phyloP scores from a whole-genome alignment of 495 filamentous ascomycete species.

The Penicillium nucicola region DNA sequence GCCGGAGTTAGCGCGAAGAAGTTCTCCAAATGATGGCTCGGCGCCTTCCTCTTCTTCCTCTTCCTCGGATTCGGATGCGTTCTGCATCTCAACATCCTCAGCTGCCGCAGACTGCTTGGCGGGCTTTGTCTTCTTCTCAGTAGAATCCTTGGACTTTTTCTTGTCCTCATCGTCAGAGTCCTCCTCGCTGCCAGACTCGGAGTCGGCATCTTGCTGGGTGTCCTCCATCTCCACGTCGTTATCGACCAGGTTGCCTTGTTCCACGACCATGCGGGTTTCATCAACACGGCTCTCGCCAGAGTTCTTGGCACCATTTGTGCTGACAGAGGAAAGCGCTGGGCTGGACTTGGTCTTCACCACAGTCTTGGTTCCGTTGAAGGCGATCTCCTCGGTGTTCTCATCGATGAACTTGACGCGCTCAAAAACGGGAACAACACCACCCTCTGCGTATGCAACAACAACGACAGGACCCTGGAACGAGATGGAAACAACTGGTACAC shows the following conservation, averaged over 20 bases:
- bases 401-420: slow-evolving; percentile 52
- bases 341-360: slow-evolving; percentile 45
- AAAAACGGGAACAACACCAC: slow-evolving; percentile 54
- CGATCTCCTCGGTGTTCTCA: slow-evolving; percentile 43
- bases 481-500: slow-evolving; percentile 45
- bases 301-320: slow-evolving; percentile 59
- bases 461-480: slow-evolving; percentile 49
- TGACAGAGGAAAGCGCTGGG: slow-evolving; percentile 37
- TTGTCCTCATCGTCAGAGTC: slow-evolving; percentile 44
- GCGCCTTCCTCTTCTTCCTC: slow-evolving; percentile 46
- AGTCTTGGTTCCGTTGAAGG: slow-evolving; percentile 44
- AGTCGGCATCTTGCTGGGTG: slow-evolving; percentile 32
- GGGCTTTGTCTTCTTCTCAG: slow-evolving; percentile 32
- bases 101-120: slow-evolving; percentile 28
- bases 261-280: slow-evolving; percentile 70
- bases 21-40: slow-evolving; percentile 84
- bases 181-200: slow-evolving; percentile 34
- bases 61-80: slow-evolving; percentile 32
- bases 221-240: slow-evolving; percentile 54
- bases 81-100: slow-evolving; percentile 44
- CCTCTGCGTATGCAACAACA: slow-evolving; percentile 52
- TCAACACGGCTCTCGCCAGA: slow-evolving; percentile 62
- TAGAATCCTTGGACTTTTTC: slow-evolving; percentile 24
- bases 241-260: slow-evolving; percentile 35
- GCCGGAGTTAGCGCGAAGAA: slow-evolving; percentile 65